Base-by-base conservation (phyloP, 2,329 filamentous ascomycete species). In the Fonsecaea monophora region DNA sequence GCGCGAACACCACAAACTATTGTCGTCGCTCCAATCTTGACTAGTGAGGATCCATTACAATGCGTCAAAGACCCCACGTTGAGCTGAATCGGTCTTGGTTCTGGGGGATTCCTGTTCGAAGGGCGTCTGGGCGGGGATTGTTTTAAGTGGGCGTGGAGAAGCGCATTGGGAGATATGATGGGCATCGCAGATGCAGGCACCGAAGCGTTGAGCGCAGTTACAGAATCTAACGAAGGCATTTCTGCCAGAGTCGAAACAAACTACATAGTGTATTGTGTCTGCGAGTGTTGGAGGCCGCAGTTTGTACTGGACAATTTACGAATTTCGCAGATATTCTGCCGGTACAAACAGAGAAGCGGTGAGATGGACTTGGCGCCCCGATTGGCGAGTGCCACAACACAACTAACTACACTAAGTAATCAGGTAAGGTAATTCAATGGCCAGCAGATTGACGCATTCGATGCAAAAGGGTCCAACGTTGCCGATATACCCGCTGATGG, bases 1-100 rank as follows among this genome's bases (percentile, higher is more conserved):
- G 86, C 94, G 53, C 94, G 88, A 21, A 99, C 88, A 65, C 94
- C 95, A 76, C 94, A 97, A 42, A 99, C 94, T n/a, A 94, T 92
- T 0, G 92, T 93, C 0, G 94, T 98, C 12, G 67, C 69, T 55
- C 95, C 95, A 60, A 91, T 83, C 40, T 95, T 88, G 58, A 98
- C 91, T 0, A 98, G 90, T 0, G 94, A 90, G 74, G 92, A 96
- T 60, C 95, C 95, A 76, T 96, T 90, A 64, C 92, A 90, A 78
- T 99, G 93, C 0, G 92, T 92, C 58, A 99, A 83, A 25, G 92
- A 95, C 32, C 91, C 91, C 0, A 88, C 88, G 78, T 97, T 95
- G 73, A 95, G 84, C 38, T 89, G 88, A n/a, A 91, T 88, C 25
- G 84, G 78, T 53, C 95, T 89, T 66, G 89, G 87, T 74, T 94